These are phyloP conservation scores for Hypoxylon sp. DNA, from an alignment of 2,329 filamentous ascomycete species.

Conservation along the genomic window DNA sequence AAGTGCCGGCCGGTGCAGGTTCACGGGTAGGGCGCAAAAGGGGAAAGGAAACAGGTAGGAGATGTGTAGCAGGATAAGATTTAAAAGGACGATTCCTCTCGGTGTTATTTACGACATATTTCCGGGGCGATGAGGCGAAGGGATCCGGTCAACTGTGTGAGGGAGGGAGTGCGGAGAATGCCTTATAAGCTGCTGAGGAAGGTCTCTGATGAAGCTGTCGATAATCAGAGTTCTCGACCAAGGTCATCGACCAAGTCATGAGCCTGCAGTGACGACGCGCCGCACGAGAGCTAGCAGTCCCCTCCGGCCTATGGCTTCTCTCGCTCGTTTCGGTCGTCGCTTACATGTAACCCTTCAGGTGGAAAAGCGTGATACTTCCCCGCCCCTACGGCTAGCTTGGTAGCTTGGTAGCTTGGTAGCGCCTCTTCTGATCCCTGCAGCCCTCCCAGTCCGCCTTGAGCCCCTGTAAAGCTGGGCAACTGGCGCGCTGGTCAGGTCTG, in stretches of 20 bases:
- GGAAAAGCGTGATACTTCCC: too few relatives aligned
- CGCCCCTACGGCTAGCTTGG: too few relatives aligned
- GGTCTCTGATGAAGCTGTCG: slow-evolving; percentile 7
- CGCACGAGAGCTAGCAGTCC: slow-evolving; percentile 10
- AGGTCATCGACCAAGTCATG: slow-evolving; percentile 30
- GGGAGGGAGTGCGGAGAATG: background rate
- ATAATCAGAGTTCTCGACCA: slow-evolving; percentile 15
- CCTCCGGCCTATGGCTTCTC: too few relatives aligned
- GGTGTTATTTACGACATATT: slow-evolving; percentile 7
- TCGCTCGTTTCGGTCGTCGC: too few relatives aligned
- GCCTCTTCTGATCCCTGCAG: background rate
- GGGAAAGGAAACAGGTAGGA: background rate
- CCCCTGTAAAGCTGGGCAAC: too few relatives aligned
- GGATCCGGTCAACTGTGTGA: slow-evolving; percentile 13
- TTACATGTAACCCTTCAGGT: too few relatives aligned
- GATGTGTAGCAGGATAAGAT: background rate
- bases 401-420: too few relatives aligned
- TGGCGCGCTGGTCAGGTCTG: too few relatives aligned
- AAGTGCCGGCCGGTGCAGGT: background rate
- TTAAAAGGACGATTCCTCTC: slow-evolving; percentile 13
- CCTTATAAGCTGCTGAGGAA: background rate
- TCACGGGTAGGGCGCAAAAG: background rate
- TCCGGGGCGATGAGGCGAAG: slow-evolving; percentile 27
- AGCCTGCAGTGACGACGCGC: slow-evolving; percentile 22
- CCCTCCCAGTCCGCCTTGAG: too few relatives aligned